Evolutionary conservation across 768 basidiomycete genomes (phyloP).

Genomic region (Podaxis sp.): DNA sequence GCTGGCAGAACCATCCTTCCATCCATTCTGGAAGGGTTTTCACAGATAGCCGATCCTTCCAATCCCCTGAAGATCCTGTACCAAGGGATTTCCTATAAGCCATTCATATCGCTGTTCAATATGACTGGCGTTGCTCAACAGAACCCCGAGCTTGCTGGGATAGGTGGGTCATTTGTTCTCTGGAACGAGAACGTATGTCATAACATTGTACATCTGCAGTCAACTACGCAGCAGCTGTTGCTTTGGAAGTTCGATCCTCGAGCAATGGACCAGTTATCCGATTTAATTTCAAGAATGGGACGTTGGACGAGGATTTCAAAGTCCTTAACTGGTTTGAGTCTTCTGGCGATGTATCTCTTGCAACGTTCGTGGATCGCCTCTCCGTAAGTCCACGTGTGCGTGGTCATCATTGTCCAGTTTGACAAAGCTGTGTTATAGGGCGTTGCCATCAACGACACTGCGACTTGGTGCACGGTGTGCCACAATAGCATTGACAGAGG

Average conservation of each 20-base stretch:
- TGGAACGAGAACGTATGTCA: background rate
- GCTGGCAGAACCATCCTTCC: constrained; percentile 67
- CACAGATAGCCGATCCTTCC: constrained; percentile 45
- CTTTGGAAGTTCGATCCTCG: constrained; percentile 54
- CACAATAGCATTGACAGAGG: constrained; percentile 56
- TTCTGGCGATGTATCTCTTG: constrained; percentile 53
- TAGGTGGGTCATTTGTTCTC: constrained; percentile 40
- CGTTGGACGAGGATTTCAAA: constrained; percentile 43
- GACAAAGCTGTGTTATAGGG: constrained; percentile 32
- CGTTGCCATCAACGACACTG: constrained; percentile 48
- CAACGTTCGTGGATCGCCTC: constrained; percentile 44
- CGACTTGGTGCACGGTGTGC: constrained; percentile 61
- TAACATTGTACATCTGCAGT: constrained; percentile 35
- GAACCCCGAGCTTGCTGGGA: constrained; percentile 53
- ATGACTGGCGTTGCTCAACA: constrained; percentile 60
- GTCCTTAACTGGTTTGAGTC: constrained; percentile 47
- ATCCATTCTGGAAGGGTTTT: constrained; percentile 53
- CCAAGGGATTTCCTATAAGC: constrained; percentile 71
- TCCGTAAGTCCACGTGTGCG: constrained; percentile 25
- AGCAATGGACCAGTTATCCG: constrained; percentile 53
- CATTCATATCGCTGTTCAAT: constrained; percentile 76
- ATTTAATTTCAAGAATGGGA: constrained; percentile 73
- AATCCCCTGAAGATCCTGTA: constrained; percentile 59
- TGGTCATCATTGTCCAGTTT: background rate
- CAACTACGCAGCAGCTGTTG: constrained; percentile 58